phyloP scores from a whole-genome alignment of 371 early-diverging fungal genomes.

The Syncephalis fuscata region DNA sequence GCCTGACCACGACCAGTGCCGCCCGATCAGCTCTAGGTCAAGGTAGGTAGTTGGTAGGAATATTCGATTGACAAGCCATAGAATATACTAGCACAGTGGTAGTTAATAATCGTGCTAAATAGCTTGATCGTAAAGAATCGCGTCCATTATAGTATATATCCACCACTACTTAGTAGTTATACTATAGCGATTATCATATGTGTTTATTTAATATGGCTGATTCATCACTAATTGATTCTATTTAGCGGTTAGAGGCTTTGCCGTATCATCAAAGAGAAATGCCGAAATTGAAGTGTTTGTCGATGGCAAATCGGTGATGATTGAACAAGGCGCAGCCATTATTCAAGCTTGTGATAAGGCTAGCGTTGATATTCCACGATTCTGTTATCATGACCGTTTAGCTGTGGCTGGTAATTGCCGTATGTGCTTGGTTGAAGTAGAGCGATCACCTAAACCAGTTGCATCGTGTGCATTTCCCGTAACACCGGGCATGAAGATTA shows the following conservation, averaged over 20 bases:
- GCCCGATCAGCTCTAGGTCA: too few species aligned
- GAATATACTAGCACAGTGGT: too few species aligned
- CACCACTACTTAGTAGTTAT: too few species aligned
- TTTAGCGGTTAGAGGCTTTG: not conserved
- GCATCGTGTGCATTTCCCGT: constrained; percentile 97
- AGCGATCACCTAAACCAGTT: constrained; percentile 87
- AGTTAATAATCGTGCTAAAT: too few species aligned
- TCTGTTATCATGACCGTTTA: constrained; percentile 94
- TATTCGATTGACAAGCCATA: too few species aligned
- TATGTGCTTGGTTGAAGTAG: constrained; percentile 97
- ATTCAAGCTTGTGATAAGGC: constrained; percentile 95
- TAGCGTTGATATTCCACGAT: constrained; percentile 82
- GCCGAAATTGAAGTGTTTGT: constrained; percentile 69
- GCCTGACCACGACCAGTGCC: too few species aligned
- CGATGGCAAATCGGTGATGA: constrained; percentile 77
- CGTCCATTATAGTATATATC: too few species aligned
- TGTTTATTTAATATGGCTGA: too few species aligned
- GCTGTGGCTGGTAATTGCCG: constrained; percentile 97
- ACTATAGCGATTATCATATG: too few species aligned
- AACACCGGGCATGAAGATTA: constrained; percentile 92
- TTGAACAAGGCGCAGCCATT: constrained; percentile 84
- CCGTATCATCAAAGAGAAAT: not conserved
- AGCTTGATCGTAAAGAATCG: too few species aligned
- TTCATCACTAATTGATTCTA: too few species aligned
- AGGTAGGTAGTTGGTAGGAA: too few species aligned